A percentile compares a stretch with the other conserved stretches of the same genome.
Conservation (phyloP, 2,329 filamentous ascomycete species). For the Botrytis sinoallii region DNA sequence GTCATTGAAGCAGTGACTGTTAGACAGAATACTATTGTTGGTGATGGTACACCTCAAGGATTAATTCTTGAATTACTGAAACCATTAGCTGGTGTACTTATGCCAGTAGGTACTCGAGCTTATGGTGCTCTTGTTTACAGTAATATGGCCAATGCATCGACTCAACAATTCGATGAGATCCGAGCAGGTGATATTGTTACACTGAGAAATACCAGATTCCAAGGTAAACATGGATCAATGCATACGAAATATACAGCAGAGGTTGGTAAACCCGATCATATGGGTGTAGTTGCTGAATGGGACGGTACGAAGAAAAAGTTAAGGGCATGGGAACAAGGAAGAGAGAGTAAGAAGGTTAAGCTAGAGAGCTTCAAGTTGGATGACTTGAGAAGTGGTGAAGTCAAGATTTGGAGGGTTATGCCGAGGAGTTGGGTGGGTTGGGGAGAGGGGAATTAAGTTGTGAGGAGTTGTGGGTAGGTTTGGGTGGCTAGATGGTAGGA, state of each 20-base stretch:
- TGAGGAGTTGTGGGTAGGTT: neutral
- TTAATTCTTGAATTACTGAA: constrained; percentile 77
- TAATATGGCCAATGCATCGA: constrained; percentile 91
- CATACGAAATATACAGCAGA: constrained; percentile 90
- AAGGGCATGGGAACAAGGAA: constrained; percentile 88
- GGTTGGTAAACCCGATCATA: constrained; percentile 82
- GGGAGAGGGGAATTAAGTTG: constrained; percentile 38
- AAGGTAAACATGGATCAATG: constrained; percentile 93
- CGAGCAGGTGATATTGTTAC: constrained; percentile 88
- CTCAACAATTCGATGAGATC: constrained; percentile 88
- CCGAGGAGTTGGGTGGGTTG: constrained; percentile 89
- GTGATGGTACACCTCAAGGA: constrained; percentile 75
- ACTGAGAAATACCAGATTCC: constrained; percentile 89
- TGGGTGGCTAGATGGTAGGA: neutral
- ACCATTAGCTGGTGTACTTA: constrained; percentile 69
- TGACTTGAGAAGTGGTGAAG: constrained; percentile 87
- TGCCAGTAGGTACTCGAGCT: constrained; percentile 80
- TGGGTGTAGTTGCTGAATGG: constrained; percentile 91
- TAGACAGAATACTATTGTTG: constrained; percentile 77
- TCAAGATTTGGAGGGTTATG: constrained; percentile 97
- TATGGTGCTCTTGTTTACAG: constrained; percentile 92
- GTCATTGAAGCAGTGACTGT: constrained; percentile 68
- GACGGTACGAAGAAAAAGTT: constrained; percentile 99
- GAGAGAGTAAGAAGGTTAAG: constrained; percentile 91
- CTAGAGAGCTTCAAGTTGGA: constrained; percentile 91